These are phyloP conservation scores for Citrullus colocynthis DNA, from an alignment of 306 rosid species.

Conservation along the genomic window DNA sequence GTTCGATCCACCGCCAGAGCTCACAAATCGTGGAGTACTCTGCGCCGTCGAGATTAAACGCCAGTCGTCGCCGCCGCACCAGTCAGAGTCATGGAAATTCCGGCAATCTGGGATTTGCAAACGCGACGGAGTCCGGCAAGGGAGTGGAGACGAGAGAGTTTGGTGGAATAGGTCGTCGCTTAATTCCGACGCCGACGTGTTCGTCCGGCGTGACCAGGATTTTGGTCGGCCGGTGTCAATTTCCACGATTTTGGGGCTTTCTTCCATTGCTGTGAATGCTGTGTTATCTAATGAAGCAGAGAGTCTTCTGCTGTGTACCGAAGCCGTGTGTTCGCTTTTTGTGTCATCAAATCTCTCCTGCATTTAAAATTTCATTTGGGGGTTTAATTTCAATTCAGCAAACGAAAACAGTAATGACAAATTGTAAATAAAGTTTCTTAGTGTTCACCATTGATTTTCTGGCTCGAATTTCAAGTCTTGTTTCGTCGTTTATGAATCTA, in stretches of 20 bases:
- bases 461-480: constrained; percentile 36
- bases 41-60: constrained; percentile 67
- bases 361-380: neutral
- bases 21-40: constrained; percentile 62
- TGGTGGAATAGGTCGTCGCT: constrained; percentile 43
- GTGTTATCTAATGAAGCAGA: constrained; percentile 48
- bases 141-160: constrained; percentile 38
- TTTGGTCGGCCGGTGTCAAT: constrained; percentile 70
- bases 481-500: constrained; percentile 19
- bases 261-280: constrained; percentile 33
- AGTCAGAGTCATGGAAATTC: constrained; percentile 40
- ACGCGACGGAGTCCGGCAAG: constrained; percentile 25
- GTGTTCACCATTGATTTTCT: constrained; percentile 51
- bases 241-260: constrained; percentile 73
- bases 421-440: too few relatives aligned
- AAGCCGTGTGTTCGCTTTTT: constrained; percentile 38
- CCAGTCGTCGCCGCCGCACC: constrained; percentile 59
- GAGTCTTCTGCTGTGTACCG: constrained; percentile 48
- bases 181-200: constrained; percentile 51
- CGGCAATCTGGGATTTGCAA: constrained; percentile 31
- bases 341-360: constrained; percentile 70
- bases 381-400: neutral
- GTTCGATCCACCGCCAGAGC: constrained; percentile 30
- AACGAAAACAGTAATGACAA: neutral
- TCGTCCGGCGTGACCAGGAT: constrained; percentile 57